Percentiles rank a stretch among this genome's conserved stretches.
These are phyloP conservation scores for Neoarthrinium moseri DNA, from an alignment of 2,329 filamentous ascomycete genomes.

Conservation along the genomic window DNA sequence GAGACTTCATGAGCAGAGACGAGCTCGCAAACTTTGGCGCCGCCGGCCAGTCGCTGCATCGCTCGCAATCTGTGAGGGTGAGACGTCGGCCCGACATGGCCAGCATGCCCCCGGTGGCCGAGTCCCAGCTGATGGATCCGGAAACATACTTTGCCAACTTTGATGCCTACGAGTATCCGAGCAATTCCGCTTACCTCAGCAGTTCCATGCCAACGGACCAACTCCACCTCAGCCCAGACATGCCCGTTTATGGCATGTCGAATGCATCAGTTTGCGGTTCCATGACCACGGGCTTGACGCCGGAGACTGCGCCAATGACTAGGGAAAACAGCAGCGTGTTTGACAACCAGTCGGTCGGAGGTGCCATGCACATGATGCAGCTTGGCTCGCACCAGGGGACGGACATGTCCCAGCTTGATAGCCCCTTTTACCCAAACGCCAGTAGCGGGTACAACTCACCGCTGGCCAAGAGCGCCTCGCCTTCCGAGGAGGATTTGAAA, in stretches of 20 bases:
- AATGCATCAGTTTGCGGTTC: slow-evolving; percentile 31
- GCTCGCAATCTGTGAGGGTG: slow-evolving; percentile 16
- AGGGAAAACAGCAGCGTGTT: slow-evolving; percentile 31
- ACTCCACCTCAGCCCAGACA: slow-evolving; percentile 17
- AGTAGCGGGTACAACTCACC: slow-evolving; percentile 23
- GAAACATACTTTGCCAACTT: slow-evolving; percentile 34
- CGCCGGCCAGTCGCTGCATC: slow-evolving; percentile 23
- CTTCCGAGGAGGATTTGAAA: slow-evolving; percentile 24
- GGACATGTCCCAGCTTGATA: slow-evolving; percentile 19
- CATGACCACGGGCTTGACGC: slow-evolving; percentile 31
- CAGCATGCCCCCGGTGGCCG: slow-evolving; percentile 34
- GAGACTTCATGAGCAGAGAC: slow-evolving; percentile 30
- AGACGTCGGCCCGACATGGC: slow-evolving; percentile 23
- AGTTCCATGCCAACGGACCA: slow-evolving; percentile 1
- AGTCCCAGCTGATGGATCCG: slow-evolving; percentile 35
- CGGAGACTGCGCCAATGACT: slow-evolving; percentile 31
- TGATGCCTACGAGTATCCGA: slow-evolving; percentile 2
- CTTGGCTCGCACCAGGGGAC: slow-evolving; percentile 29
- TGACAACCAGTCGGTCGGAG: slow-evolving; percentile 25
- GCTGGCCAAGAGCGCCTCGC: slow-evolving; percentile 22
- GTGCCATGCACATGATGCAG: slow-evolving; percentile 30
- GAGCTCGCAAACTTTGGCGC: slow-evolving; percentile 26
- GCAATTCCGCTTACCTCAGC: not conserved
- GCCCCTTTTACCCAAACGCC: slow-evolving; percentile 15
- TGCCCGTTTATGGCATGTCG: slow-evolving; percentile 22